phyloP scores from a whole-genome alignment of 805 yeast species.

The Grigorovia humatica region DNA sequence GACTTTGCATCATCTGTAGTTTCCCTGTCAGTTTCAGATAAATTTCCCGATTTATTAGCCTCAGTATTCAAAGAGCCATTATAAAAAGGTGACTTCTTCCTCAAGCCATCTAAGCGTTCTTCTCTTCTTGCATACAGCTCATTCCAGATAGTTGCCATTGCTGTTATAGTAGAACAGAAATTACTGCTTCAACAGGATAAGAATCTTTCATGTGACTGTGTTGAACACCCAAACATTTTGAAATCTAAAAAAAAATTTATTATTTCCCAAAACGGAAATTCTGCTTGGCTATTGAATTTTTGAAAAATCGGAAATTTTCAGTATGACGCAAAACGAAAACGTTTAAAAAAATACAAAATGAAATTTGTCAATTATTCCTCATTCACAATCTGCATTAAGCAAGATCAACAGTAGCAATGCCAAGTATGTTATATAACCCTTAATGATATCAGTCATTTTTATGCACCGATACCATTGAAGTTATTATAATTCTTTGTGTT shows the following conservation, averaged over 20 bases:
- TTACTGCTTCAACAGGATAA: neutral
- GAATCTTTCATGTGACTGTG: neutral
- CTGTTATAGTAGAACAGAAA: neutral
- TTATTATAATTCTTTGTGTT: neutral
- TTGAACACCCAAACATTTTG: conserved; percentile 2
- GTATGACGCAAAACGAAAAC: neutral
- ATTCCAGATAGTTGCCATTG: neutral
- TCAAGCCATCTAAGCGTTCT: neutral
- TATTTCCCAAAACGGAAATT: neutral
- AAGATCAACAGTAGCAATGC: conserved; percentile 36
- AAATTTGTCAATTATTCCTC: neutral
- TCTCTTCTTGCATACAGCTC: neutral
- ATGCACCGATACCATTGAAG: neutral
- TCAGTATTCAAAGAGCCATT: neutral
- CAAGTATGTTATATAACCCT: conserved; percentile 41
- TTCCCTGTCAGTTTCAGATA: neutral
- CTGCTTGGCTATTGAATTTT: too few species aligned
- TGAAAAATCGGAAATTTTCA: neutral
- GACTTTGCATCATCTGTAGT: neutral
- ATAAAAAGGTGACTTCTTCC: neutral
- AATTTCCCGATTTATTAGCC: neutral
- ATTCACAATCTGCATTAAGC: neutral
- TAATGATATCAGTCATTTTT: neutral
- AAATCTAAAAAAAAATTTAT: conserved; percentile 4
- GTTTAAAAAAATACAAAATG: neutral